Base-by-base conservation (phyloP, 2,329 filamentous ascomycete genomes). In the Boeremia lycopersici region DNA sequence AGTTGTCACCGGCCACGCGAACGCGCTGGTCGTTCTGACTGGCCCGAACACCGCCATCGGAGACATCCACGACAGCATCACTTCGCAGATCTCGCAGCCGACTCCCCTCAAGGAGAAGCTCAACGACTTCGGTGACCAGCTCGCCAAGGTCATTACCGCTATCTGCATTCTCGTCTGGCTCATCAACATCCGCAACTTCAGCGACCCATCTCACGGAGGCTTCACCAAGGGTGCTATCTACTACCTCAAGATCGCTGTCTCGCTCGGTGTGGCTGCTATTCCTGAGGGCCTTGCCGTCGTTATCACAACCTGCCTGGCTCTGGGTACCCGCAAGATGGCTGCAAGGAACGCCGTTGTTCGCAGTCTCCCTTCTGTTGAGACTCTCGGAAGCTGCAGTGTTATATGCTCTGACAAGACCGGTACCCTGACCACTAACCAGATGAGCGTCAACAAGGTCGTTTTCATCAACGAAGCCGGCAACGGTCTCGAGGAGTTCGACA, bases 391-490 rank as follows among this genome's bases (percentile, higher is more conserved):
- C 83, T 99, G 95, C 85, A 99, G 95, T 71, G 93, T 99, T 53
- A 97, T 99, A 74, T 99, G 96, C 81, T 99, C 96, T 4, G 95
- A 99, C 82, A 99, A 99, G 83, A 99, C 95, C 5, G 96, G 95
- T 65, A 99, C 95, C 43, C 79, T 99, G 73, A 99, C 95, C 10
- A 99, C 95, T 35, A 99, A 99, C 79, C 93, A 98, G 78, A 99
- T 99, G 95, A 98, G 95, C 72, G 95, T 97, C 52, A 95, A 88
- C 81, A 96, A 93, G 78, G 79, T 98, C 51, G 90, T 96, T 42
- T 91, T 93, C 73, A 82, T 99, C 64, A 88, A 85, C 67, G 86
- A 89, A 63, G 77, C 84, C 56, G 93, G 91, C 43, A 84, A 80
- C 48, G 88, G 85, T 54, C 81, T 98, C 23, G 90, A 93, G 67